A percentile compares a stretch with the other conserved stretches of the same genome.
phyloP scores from a whole-genome alignment of 306 rosid species.

The Hippophae tibetana region DNA sequence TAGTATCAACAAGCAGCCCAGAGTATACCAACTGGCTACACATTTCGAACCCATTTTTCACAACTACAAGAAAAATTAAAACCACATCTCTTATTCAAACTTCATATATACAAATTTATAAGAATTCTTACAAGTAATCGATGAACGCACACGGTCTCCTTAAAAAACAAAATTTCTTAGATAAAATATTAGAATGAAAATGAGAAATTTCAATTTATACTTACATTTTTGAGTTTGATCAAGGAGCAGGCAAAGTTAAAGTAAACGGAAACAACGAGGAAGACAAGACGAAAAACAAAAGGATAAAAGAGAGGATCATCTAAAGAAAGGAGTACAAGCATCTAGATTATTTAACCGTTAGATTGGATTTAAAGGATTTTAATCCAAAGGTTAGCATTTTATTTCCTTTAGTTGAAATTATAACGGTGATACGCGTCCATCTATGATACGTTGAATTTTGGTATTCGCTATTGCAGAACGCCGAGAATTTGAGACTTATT shows the following conservation, averaged over 20 bases:
- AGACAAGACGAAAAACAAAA: not conserved
- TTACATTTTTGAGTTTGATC: slow-evolving; percentile 1
- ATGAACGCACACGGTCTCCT: too few relatives aligned
- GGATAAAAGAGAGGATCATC: slow-evolving; percentile 1
- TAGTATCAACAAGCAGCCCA: slow-evolving; percentile 24
- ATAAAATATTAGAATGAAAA: not conserved
- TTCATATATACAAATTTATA: not conserved
- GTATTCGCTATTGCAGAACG: too few relatives aligned
- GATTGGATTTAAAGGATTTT: too few relatives aligned
- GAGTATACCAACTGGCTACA: slow-evolving; percentile 17
- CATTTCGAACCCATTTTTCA: slow-evolving; percentile 26
- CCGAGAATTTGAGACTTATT: too few relatives aligned
- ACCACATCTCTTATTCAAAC: slow-evolving; percentile 11
- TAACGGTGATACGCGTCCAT: too few relatives aligned
- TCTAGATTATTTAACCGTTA: not conserved
- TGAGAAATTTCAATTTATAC: not conserved
- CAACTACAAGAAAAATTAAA: slow-evolving; percentile 18
- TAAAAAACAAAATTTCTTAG: not conserved
- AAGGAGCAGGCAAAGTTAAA: not conserved
- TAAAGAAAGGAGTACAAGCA: not conserved
- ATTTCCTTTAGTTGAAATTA: too few relatives aligned
- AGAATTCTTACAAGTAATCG: not conserved
- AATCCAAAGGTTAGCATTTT: not conserved
- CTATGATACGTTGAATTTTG: too few relatives aligned
- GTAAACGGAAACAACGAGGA: slow-evolving; percentile 10